Conservation (phyloP, 768 basidiomycete species). For the Hygrophorus pudorinus region DNA sequence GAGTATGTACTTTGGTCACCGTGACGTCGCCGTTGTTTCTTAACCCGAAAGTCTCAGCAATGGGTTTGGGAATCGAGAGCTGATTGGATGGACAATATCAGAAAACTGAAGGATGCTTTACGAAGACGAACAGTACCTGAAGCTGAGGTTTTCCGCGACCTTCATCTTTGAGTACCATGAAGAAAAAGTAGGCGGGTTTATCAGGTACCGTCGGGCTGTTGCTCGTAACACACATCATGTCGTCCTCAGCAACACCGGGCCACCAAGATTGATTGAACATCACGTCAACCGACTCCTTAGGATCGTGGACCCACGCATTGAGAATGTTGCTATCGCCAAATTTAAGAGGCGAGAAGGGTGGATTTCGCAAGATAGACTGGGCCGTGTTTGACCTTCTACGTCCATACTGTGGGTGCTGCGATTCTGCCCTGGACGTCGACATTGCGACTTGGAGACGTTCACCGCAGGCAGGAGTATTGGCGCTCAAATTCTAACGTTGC, state of each 20-base stretch:
- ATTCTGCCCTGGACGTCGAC: constrained; percentile 53
- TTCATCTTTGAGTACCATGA: constrained; percentile 60
- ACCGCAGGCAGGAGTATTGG: no score
- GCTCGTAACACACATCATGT: constrained; percentile 49
- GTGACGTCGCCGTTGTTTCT: constrained; percentile 66
- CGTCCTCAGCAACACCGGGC: constrained; percentile 74
- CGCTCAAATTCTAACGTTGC: no score
- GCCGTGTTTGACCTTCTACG: constrained; percentile 69
- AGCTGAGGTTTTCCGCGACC: constrained; percentile 48
- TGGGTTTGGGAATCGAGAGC: constrained; percentile 67
- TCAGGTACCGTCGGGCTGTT: constrained; percentile 32
- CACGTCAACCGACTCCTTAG: constrained; percentile 47
- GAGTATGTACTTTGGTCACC: constrained; percentile 48
- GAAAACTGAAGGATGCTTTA: background rate
- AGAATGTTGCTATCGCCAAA: constrained; percentile 54
- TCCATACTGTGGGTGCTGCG: constrained; percentile 44
- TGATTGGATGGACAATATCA: constrained; percentile 17
- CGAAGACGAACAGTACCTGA: constrained; percentile 34
- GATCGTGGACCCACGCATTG: constrained; percentile 68
- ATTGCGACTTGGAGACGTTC: no score
- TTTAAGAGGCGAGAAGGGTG: constrained; percentile 34
- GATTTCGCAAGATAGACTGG: constrained; percentile 49
- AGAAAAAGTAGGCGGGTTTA: constrained; percentile 39
- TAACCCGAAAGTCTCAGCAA: constrained; percentile 62
- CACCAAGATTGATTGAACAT: constrained; percentile 66